These are phyloP conservation scores for Zygnema cylindricum DNA, from an alignment of 139 green algal species.

Conservation along the genomic window DNA sequence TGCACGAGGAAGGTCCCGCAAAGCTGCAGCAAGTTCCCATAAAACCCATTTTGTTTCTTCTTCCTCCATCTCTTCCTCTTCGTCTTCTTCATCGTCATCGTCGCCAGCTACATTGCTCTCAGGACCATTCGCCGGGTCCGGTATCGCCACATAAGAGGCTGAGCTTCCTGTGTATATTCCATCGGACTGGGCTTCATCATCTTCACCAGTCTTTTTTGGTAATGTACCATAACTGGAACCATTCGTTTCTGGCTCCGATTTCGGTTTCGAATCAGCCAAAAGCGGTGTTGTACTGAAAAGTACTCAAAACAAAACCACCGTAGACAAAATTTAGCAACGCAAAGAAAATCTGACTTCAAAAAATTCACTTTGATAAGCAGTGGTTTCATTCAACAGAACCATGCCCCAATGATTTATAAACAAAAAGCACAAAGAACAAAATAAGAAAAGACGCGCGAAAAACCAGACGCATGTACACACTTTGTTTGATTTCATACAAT, in stretches of 20 bases:
- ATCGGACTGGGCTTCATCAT: background rate
- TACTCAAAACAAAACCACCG: background rate
- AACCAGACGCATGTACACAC: no score
- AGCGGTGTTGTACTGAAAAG: background rate
- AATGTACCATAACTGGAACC: background rate
- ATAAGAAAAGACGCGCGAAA: no score
- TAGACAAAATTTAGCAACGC: background rate
- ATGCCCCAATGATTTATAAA: no score
- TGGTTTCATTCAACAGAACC: no score
- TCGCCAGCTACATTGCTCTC: background rate
- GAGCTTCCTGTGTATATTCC: background rate
- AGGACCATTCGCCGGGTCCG: background rate
- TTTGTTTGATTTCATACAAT: no score
- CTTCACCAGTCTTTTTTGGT: background rate
- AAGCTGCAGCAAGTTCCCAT: constrained; percentile 13
- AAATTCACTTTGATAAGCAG: no score
- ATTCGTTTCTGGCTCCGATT: background rate
- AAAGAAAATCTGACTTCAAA: no score
- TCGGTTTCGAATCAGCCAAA: background rate
- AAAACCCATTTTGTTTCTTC: constrained; percentile 21
- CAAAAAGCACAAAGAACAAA: no score
- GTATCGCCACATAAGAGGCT: background rate
- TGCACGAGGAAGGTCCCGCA: constrained; percentile 34
- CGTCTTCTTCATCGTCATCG: constrained; percentile 57
- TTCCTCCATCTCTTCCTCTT: constrained; percentile 51